Conservation (phyloP, 2,329 filamentous ascomycete genomes). For the Colletotrichum shisoi region DNA sequence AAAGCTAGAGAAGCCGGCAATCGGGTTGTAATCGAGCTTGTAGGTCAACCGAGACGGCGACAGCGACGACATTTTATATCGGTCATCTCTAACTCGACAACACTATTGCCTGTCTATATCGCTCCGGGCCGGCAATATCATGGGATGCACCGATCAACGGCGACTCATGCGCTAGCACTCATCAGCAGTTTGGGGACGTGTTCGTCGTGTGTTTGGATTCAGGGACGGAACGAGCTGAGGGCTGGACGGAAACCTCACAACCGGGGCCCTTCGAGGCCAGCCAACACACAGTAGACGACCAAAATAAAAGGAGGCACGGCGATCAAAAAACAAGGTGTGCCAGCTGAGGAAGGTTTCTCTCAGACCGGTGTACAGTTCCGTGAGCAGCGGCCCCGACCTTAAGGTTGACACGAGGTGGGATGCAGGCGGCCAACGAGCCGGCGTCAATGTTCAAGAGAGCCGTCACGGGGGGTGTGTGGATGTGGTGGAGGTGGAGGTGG, state of each 20-base stretch:
- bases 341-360: slow-evolving; percentile 17
- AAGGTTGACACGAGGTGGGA: slow-evolving; percentile 14
- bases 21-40: background rate
- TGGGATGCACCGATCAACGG: slow-evolving; percentile 18
- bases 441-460: background rate
- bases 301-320: slow-evolving; percentile 5
- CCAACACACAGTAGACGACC: background rate
- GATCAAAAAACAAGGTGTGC: slow-evolving; percentile 10
- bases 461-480: slow-evolving; percentile 15
- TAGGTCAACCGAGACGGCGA: background rate
- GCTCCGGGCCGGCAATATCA: background rate
- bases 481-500: background rate
- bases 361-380: background rate
- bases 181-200: slow-evolving; percentile 13
- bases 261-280: background rate
- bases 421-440: slow-evolving; percentile 9
- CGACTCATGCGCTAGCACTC: slow-evolving; percentile 21
- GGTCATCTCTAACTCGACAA: background rate
- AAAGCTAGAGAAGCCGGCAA: background rate
- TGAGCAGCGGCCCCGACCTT: slow-evolving; percentile 3
- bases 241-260: background rate
- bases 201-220: slow-evolving; percentile 21
- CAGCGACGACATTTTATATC: background rate
- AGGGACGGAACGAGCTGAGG: background rate
- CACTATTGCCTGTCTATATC: background rate